Evolutionary conservation across 2,329 filamentous ascomycete genomes (phyloP).

Genomic region (Cryphonectria naterciae): DNA sequence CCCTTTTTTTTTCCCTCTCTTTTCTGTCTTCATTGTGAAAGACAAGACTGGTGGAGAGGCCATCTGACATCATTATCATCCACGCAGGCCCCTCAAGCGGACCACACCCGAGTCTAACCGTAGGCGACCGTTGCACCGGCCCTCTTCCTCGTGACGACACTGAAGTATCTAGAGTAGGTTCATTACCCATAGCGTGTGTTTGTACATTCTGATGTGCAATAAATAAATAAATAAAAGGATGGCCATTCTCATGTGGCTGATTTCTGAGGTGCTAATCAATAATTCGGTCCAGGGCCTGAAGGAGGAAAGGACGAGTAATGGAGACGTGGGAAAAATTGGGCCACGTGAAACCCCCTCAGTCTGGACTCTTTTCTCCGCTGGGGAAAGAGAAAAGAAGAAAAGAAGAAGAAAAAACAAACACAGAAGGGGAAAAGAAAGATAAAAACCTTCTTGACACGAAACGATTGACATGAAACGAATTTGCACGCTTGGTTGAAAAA

Average conservation of each 20-base stretch:
- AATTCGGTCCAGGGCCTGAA: background rate
- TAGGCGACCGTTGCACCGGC: background rate
- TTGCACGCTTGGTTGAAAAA: background rate
- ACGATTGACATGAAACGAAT: background rate
- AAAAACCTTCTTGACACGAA: background rate
- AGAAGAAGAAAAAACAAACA: background rate
- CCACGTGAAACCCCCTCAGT: slow-evolving; percentile 27
- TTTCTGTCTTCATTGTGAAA: background rate
- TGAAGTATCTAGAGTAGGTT: background rate
- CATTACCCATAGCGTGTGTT: too few relatives aligned
- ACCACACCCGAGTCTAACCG: background rate
- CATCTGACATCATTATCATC: slow-evolving; percentile 9
- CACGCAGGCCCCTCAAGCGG: background rate
- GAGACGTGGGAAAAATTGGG: background rate
- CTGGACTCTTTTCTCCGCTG: background rate
- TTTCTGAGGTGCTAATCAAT: background rate
- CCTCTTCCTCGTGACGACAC: background rate
- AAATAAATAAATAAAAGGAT: background rate
- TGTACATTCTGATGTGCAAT: slow-evolving; percentile 2
- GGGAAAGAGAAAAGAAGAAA: background rate
- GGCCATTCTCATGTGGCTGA: background rate
- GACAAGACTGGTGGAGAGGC: slow-evolving; percentile 5
- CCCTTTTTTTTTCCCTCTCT: background rate
- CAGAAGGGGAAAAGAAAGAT: background rate
- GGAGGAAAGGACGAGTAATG: background rate